Conservation (phyloP, 495 filamentous ascomycete species). For the Tuber aestivum region DNA sequence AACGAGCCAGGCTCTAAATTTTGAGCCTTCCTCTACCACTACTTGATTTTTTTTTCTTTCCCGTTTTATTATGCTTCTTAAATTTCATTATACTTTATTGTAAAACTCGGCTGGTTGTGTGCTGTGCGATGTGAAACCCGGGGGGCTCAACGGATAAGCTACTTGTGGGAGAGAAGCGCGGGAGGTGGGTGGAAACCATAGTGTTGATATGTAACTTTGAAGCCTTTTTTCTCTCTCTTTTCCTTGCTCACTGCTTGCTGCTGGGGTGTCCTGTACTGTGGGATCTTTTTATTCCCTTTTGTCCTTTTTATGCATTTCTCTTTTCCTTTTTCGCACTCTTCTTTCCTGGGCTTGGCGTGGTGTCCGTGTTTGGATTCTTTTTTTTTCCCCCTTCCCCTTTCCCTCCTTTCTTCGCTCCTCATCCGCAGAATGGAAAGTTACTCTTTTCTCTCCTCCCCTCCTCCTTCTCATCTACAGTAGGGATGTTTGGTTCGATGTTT, state of each 20-base stretch:
- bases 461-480: not conserved
- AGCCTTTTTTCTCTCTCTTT: not conserved
- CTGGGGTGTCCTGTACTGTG: not conserved
- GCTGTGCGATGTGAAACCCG: not conserved
- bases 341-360: constrained; percentile 36
- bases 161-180: not conserved
- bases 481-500: not conserved
- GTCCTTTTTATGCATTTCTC: constrained; percentile 15
- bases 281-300: not conserved
- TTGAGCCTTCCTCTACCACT: not conserved
- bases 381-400: not conserved
- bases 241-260: not conserved
- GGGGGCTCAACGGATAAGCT: not conserved
- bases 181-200: constrained; percentile 16
- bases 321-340: constrained; percentile 28
- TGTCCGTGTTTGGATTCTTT: constrained; percentile 23
- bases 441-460: not conserved
- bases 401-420: not conserved
- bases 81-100: not conserved
- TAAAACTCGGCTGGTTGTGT: constrained; percentile 1
- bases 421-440: not conserved
- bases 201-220: constrained; percentile 34
- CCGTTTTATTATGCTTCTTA: not conserved
- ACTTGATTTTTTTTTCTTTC: not conserved
- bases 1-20: constrained; percentile 11